Conservation (phyloP, 495 filamentous ascomycete genomes). For the Neurospora pannonica region DNA sequence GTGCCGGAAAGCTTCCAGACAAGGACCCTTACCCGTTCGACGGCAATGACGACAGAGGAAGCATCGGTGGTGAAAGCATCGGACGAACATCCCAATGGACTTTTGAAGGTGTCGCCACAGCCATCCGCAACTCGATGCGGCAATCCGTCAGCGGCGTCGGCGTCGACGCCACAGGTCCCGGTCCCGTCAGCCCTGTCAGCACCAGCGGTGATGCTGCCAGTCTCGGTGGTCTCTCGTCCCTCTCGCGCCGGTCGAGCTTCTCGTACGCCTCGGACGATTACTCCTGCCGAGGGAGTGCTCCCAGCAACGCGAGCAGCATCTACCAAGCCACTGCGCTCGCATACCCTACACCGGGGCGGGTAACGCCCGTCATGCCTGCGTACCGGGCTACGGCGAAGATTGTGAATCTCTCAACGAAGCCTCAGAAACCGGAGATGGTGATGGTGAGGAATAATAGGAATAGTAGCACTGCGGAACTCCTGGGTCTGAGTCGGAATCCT, state of each 20-base stretch:
- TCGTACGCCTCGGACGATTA: not conserved
- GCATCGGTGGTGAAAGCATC: not conserved
- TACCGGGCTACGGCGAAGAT: not conserved
- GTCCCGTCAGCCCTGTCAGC: not conserved
- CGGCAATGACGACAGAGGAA: not conserved
- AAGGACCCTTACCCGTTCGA: not conserved
- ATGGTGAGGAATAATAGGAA: not conserved
- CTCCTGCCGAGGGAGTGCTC: not conserved
- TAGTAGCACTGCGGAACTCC: not conserved
- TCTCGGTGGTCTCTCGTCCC: not conserved
- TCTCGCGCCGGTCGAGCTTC: not conserved
- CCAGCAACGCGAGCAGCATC: not conserved
- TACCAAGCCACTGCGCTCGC: not conserved
- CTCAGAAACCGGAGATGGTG: not conserved
- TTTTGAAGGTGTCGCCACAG: not conserved
- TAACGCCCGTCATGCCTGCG: not conserved
- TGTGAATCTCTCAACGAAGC: not conserved
- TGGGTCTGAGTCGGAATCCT: not conserved
- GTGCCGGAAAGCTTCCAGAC: not conserved
- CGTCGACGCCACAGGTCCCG: not conserved
- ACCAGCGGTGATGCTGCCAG: not conserved
- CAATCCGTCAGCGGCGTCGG: not conserved
- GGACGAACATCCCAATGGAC: not conserved
- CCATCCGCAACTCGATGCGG: not conserved
- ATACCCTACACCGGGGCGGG: not conserved